These are phyloP conservation scores for Pseudogymnoascus sp. DNA, from an alignment of 2,329 filamentous ascomycete species.

Conservation along the genomic window DNA sequence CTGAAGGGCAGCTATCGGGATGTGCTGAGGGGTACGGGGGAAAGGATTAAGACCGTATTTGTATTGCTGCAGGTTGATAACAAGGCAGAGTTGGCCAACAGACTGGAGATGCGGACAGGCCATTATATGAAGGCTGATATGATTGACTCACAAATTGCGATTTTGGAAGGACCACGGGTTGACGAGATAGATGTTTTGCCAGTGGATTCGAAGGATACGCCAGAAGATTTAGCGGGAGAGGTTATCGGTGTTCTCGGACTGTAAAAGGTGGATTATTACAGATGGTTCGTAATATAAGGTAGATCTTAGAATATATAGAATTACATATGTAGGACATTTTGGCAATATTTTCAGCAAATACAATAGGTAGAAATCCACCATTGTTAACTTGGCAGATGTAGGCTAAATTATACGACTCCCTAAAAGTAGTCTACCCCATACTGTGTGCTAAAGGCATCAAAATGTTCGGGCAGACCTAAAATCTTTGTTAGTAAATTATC, in stretches of 20 bases:
- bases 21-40: slow-evolving; percentile 23
- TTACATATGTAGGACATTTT: neutral
- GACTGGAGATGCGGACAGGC: slow-evolving; percentile 24
- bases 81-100: slow-evolving; percentile 25
- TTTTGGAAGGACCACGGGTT: slow-evolving; percentile 25
- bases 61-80: slow-evolving; percentile 30
- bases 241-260: neutral
- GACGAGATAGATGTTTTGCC: slow-evolving; percentile 33
- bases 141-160: slow-evolving; percentile 30
- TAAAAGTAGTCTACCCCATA: neutral
- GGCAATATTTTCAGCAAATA: neutral
- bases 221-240: slow-evolving; percentile 12
- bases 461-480: neutral
- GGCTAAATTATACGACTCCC: neutral
- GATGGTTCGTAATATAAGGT: neutral
- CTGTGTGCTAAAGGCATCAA: neutral
- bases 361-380: neutral
- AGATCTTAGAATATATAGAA: neutral
- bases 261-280: neutral
- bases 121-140: slow-evolving; percentile 34
- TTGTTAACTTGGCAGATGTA: neutral
- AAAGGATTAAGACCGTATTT: slow-evolving; percentile 25
- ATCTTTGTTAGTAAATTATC: neutral
- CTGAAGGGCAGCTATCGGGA: slow-evolving; percentile 31
- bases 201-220: slow-evolving; percentile 12